Evolutionary conservation across 495 filamentous ascomycete species (phyloP).

Genomic region (Parathielavia appendiculata): DNA sequence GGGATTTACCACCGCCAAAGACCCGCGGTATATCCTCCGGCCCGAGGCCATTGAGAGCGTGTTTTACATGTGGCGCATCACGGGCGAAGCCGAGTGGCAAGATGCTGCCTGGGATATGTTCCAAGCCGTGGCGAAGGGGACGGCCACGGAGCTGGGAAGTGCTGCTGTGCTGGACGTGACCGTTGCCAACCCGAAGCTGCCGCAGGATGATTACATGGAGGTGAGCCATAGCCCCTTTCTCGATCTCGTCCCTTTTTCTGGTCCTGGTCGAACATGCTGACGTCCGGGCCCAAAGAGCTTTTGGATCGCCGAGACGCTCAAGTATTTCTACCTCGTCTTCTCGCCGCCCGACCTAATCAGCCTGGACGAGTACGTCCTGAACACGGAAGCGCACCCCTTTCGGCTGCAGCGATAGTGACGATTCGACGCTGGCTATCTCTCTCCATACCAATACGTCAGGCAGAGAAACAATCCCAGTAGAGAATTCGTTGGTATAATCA

Average conservation of each 20-base stretch:
- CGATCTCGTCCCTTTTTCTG: neutral
- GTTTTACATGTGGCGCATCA: constrained; percentile 71
- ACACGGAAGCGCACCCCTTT: constrained; percentile 83
- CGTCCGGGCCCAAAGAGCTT: constrained; percentile 43
- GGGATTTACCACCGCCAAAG: constrained; percentile 43
- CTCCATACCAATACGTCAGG: too few species aligned
- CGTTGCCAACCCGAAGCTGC: constrained; percentile 12
- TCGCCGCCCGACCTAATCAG: constrained; percentile 64
- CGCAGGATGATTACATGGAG: constrained; percentile 44
- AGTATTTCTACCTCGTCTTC: constrained; percentile 74
- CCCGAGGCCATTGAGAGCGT: constrained; percentile 71
- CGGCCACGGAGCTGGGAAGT: constrained; percentile 54
- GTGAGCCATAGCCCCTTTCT: constrained; percentile 20
- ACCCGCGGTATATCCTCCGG: constrained; percentile 43
- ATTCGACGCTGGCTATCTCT: neutral
- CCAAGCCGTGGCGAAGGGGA: constrained; percentile 55
- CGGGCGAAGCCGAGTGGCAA: constrained; percentile 57
- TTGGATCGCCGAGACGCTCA: constrained; percentile 49
- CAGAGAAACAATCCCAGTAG: neutral
- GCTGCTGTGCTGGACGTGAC: constrained; percentile 53
- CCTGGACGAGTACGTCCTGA: constrained; percentile 74
- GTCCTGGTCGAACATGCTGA: neutral
- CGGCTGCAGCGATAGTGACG: constrained; percentile 33
- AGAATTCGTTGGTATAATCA: neutral
- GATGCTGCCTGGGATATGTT: constrained; percentile 79